Evolutionary conservation across 495 filamentous ascomycete species (phyloP), one percentile per base, ranked within the genome.

Genomic region (Penicillium antarcticum): DNA sequence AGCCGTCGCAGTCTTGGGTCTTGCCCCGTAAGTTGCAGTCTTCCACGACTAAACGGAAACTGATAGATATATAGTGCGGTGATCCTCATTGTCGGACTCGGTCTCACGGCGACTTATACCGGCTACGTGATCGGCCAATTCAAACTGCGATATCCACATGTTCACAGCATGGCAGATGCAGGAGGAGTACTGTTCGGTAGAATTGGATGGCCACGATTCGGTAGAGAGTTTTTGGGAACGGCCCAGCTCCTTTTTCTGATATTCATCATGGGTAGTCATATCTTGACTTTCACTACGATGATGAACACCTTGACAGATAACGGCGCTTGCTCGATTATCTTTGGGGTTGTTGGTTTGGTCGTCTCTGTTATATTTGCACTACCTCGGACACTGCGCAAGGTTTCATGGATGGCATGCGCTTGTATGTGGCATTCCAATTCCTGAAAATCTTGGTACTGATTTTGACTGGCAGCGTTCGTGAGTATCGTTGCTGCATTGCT

Each of bases 191-290:
- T 89, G 37, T 76, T 82, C 58, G 83, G 83, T 10, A 67, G 53
- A 10, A 61, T 79, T 26, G 85, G 85, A 38, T 73, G 80, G 60
- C 83, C 82, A 6, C 68, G 55, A 11, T 66, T 80, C 18, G 86
- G 86, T 0, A 79, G 82, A 36, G 81, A 85, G 52, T 52, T 89
- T 17, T 65, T 84, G 51, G 80, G 80, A 6, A 63, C 63, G 18
- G 82, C 79, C 48, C 84, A 86, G 52, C 61, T 79, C 7, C 54
- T 87, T 29, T 82, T 88, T 56, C 73, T 89, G n/a, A 58, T 85
- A 18, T 88, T 91, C 67, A 80, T 87, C 48, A 84, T 87, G 70
- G 86, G 77, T 13, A 85, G 83, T 19, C 88, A 91, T 60, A 74
- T 88, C 0, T 78, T 82, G 52, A 82, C 88, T 51, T 66, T 87